These are phyloP conservation scores for Hypoxylon intermedium DNA, from an alignment of 495 filamentous ascomycete species.

Conservation along the genomic window DNA sequence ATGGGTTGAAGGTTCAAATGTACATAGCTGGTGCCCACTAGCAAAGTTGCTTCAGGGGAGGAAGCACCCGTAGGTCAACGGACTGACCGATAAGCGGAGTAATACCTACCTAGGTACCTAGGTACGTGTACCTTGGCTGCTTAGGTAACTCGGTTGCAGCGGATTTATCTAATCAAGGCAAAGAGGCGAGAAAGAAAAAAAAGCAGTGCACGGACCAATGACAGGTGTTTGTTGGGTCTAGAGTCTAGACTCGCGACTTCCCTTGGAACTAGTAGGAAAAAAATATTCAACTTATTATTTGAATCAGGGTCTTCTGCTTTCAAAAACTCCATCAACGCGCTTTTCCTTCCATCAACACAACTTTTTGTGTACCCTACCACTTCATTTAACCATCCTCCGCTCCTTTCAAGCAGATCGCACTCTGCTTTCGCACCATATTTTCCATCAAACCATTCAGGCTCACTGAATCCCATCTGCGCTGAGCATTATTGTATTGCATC, in stretches of 20 bases:
- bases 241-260: constrained; percentile 28
- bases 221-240: constrained; percentile 10
- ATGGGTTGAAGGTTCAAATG: no score
- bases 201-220: constrained; percentile 10
- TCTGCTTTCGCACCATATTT: constrained; percentile 29
- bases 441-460: constrained; percentile 33
- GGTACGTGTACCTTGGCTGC: no score
- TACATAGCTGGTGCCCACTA: no score
- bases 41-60: no score
- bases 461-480: constrained; percentile 36
- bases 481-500: constrained; percentile 27
- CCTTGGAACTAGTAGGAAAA: constrained; percentile 34
- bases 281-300: constrained; percentile 21
- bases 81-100: no score
- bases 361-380: constrained; percentile 17
- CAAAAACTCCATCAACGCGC: constrained; percentile 26
- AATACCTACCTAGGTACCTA: no score
- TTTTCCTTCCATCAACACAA: constrained; percentile 28
- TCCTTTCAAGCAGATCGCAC: constrained; percentile 37
- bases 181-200: constrained; percentile 19
- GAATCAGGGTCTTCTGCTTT: constrained; percentile 26
- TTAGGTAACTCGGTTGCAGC: no score
- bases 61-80: no score
- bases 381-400: constrained; percentile 32
- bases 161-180: no score